Base-by-base conservation (phyloP, 1,284 basidiomycete species). In the Hemileccinum hortonii region DNA sequence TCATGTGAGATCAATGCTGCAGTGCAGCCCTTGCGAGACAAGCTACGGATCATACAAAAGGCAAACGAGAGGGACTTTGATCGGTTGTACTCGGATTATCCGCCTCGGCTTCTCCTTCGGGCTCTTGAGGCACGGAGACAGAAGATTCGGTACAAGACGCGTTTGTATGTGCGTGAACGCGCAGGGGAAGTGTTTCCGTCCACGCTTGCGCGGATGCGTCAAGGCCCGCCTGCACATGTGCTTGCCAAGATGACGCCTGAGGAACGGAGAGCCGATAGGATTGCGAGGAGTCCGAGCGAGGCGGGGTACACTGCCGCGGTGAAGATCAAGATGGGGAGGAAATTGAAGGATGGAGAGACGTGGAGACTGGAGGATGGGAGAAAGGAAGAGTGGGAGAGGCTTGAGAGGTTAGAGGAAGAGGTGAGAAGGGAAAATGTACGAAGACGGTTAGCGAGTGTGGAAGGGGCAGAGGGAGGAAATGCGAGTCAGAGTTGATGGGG, bases 211-310 rank as follows among this genome's bases (percentile, higher is more conserved):
- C 78, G 82, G 26, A 70, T 73, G 61, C 69, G 75, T 7, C 66
- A 78, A 58, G 78, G 80, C 0, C 83, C 84, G 0, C 88, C 90
- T 0, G 79, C 86, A 0, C 81, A 82, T 58, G 57, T 87, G 4
- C 70, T 83, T 6, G 66, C 63, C 21, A 71, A 62, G 53, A 82
- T 90, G 82, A 73, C 77, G 0, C 67, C 73, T 3, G 61, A 75
- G 57, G 65, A 78, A 57, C 74, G 70, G 47, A 65, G 60, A 47
- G 63, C 75, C 69, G 82, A 86, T 56, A 70, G 66, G 57, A 69
- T 82, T 10, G 70, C 75, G 47, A 71, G 83, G 47, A 73, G 73
- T 38, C 73, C 79, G 2, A 78, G 81, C 52, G 82, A 85, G 63
- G 83, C 80, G 0, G 87, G 87, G 15, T 88, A 86, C 62, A 76